Percentiles rank a stretch among this genome's conserved stretches.
phyloP scores from a whole-genome alignment of 2,329 filamentous ascomycete species.

The Metarhizium album region DNA sequence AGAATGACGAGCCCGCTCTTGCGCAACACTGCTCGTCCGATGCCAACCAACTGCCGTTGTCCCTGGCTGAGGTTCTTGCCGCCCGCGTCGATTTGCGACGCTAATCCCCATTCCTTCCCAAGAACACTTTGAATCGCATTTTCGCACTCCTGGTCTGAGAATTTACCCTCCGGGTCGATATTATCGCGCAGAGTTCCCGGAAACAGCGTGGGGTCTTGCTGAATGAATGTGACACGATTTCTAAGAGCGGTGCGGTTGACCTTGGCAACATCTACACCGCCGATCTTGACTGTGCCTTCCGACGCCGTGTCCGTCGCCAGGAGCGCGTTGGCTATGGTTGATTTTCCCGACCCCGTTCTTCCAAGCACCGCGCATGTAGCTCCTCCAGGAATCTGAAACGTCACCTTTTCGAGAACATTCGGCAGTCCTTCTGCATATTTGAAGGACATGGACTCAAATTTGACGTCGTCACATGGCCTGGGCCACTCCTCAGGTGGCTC shows the following conservation, averaged over 20 bases:
- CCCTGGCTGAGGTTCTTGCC: conserved; percentile 53
- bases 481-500: conserved; percentile 71
- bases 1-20: conserved; percentile 49
- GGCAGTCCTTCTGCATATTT: conserved; percentile 71
- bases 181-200: conserved; percentile 50
- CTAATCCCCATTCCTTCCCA: conserved; percentile 34
- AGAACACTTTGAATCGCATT: conserved; percentile 50
- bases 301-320: conserved; percentile 43
- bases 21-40: conserved; percentile 48
- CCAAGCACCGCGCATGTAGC: conserved; percentile 60
- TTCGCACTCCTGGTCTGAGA: conserved; percentile 39
- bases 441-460: conserved; percentile 67
- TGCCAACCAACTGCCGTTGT: conserved; percentile 50
- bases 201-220: conserved; percentile 53
- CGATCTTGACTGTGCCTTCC: conserved; percentile 42
- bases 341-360: conserved; percentile 80
- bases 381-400: conserved; percentile 59
- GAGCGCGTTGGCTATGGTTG: conserved; percentile 55
- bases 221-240: conserved; percentile 50
- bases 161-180: conserved; percentile 55
- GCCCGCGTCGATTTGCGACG: conserved; percentile 44
- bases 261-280: conserved; percentile 38
- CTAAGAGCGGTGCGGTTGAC: conserved; percentile 46
- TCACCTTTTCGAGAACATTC: conserved; percentile 57
- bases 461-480: conserved; percentile 56